Conservation (phyloP, 2,329 filamentous ascomycete genomes). For the Bipolaris gigantea region DNA sequence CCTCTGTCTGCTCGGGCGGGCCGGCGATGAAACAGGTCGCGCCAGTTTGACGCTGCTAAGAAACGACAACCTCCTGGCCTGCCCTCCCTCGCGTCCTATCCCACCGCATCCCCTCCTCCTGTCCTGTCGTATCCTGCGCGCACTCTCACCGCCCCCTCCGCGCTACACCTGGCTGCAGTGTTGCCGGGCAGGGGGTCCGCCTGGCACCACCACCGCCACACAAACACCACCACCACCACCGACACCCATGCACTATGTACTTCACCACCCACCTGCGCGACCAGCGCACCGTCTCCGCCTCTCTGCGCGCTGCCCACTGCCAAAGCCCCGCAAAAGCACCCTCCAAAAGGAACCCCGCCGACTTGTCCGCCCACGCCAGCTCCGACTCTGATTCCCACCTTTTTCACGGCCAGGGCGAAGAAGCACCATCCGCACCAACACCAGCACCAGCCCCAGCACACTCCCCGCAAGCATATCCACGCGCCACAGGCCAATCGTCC, state of each 20-base stretch:
- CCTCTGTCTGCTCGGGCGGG: slow-evolving; percentile 4
- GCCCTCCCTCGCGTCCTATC: neutral
- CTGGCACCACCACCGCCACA: neutral
- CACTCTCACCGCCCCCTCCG: slow-evolving; percentile 11
- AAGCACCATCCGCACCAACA: no score
- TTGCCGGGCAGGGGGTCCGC: slow-evolving; percentile 1
- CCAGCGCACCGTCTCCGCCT: slow-evolving; percentile 31
- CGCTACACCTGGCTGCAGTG: neutral
- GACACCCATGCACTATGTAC: slow-evolving; percentile 32
- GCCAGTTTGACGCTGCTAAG: slow-evolving; percentile 2
- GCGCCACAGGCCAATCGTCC: slow-evolving; percentile 18
- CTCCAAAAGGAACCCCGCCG: slow-evolving; percentile 22
- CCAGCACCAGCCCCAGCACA: neutral
- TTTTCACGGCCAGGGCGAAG: no score
- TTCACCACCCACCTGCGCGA: slow-evolving; percentile 38
- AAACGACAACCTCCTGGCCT: neutral
- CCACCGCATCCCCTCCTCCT: neutral
- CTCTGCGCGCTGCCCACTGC: slow-evolving; percentile 40
- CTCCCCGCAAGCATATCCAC: neutral
- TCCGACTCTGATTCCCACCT: no score
- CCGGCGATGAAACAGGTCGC: slow-evolving; percentile 7
- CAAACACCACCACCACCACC: neutral
- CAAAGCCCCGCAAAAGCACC: slow-evolving; percentile 26
- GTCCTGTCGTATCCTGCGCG: neutral
- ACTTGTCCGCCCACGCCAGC: slow-evolving; percentile 16